Base-by-base conservation (phyloP, 768 basidiomycete genomes). In the Rhizopogon vulgaris region DNA sequence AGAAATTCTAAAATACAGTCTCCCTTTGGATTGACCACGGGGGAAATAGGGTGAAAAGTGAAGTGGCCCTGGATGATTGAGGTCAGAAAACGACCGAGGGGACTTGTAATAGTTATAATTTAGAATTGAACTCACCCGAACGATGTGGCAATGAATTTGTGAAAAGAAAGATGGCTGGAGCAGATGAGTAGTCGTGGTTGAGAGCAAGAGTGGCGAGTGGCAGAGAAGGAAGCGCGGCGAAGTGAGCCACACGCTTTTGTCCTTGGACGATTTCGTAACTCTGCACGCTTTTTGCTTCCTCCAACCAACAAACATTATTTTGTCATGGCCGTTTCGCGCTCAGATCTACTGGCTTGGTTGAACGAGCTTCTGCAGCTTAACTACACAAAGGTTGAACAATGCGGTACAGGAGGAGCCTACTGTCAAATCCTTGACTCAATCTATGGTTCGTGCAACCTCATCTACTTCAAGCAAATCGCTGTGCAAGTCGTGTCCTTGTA, bases 371-470 rank as follows among this genome's bases (percentile, higher is more conserved):
- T 97, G 1, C 86, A 90, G 68, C 74, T 91, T 60, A 87, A 85
- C 73, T 92, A 94, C 73, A 90, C 88, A 11, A 98, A 95, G 70
- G 72, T 96, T 56, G 91, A 94, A 71, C 90, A 94, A 68, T 92
- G 89, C 64, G 92, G 92, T 14, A 82, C 84, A 0, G 95, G 95
- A 45, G 93, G 82, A 3, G 93, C 90, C 28, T 97, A 97, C 69
- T 94, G 92, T 64, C 96, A 98, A 70, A 77, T 98, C 64, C 71
- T 98, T 56, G 96, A 98, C 75, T 93, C 91, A 41, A 83, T 98
- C 73, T 97, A 88, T 67, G 84, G 93, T 91, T 56, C 61, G 85
- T 70, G 38, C 52, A 17, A 43, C 34, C 41, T 45, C 53, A 56
- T n/a, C n/a, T n/a, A 56, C 59, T 40, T 43, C 43, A 41, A 51